Base-by-base conservation (phyloP, 345 rosid species). In the Aegle marmelos region DNA sequence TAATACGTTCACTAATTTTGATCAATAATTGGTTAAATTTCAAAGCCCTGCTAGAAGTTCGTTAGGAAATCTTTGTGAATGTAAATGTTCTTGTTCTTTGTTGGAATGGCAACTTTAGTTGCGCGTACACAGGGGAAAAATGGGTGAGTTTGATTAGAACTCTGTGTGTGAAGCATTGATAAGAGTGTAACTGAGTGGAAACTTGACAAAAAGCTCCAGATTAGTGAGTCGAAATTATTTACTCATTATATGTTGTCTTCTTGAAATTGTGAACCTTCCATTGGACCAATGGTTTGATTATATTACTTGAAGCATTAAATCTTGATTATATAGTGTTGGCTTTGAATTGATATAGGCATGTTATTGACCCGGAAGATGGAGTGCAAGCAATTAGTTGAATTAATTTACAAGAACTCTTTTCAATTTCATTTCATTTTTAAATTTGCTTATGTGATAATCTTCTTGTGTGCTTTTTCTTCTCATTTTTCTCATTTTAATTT, bases 321-420 rank as follows among this genome's bases (percentile, higher is more conserved):
- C 13, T 59, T 73, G 22, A 16, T 28, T 19, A 61, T 13, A 10
- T 61, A 17, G 28, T 39, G 58, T 60, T 37, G 25, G 53, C 28
- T 37, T 76, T 27, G 72, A 37, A 36, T 68, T 68, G 8, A 2
- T 65, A 34, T 57, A 21, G 21, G 64, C 24, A 31, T 9, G 65
- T 30, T n/a, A 25, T 33, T 27, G 53, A 54, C 19, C 11, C 13
- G 17, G 2, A 65, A 54, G 48, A 10, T 9, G 37, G 28, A 24
- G 16, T 16, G 14, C 57, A 67, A 53, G 48, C 71, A 64, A 45
- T 31, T 31, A 41, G 79, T 56, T 54, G 64, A 76, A 66, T 76
- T 71, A 24, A 54, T 50, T 27, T 9, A 41, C 37, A 50, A 11
- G 54, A 34, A 31, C 1, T 64, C 75, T 30, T 62, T 74, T 31